Evolutionary conservation across 345 rosid species (phyloP), one percentile per base, ranked within the genome.

Genomic region (Populus davidiana): DNA sequence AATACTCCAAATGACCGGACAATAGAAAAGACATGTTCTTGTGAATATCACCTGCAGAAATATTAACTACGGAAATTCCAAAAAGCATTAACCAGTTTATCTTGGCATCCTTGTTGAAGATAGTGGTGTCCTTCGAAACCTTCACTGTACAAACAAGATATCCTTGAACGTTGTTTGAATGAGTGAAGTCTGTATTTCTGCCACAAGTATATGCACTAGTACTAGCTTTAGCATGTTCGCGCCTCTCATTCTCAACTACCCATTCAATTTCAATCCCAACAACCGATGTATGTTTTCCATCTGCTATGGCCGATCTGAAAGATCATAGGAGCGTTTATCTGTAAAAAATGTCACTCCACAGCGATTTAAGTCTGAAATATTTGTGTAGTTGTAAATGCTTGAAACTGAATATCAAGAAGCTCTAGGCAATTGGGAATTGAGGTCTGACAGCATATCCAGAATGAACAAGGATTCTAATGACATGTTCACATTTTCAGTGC

Each of bases 391-490:
- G 0, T 5, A 0, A 0, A 36, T 1, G 54, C 62, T 69, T 18
- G 0, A 0, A 50, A 71, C 5, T 5, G 13, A 10, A 76, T 36
- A 47, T 16, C 2, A 5, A 84, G 29, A 2, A 65, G 69, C 56
- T 79, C 50, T 14, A 79, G 65, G 14, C 52, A 36, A 1, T 6
- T 4, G 4, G 85, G 87, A 1, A 85, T 18, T 5, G 78, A 25
- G 13, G 70, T 71, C 64, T 77, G 81, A 50, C 85, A 85, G 72
- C 83, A 43, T 43, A 85, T 6, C 87, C 85, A 14, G 66, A 13
- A 2, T 4, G 85, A 73, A 41, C 87, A 84, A 20, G 54, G 67
- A 59, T 31, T 43, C 0, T 69, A n/a, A 0, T 2, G 65, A 38
- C 17, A 31, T 8, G 2, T 52, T 23, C 29, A 13, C 33, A 5